Conservation (phyloP, 2,329 filamentous ascomycete genomes). For the Trichoderma sp. region DNA sequence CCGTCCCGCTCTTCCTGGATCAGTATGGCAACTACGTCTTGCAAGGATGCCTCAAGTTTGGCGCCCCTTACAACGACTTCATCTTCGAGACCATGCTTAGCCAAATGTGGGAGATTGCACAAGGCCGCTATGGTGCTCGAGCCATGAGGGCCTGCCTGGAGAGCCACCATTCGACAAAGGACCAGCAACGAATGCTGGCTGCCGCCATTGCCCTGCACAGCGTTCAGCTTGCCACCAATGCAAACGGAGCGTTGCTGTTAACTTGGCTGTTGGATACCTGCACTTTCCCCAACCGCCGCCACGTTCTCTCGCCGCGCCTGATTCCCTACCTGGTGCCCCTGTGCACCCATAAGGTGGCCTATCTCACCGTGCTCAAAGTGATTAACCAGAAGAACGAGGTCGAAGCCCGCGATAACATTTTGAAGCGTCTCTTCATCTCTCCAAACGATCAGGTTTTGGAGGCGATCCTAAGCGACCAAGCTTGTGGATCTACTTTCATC, state of each 20-base stretch:
- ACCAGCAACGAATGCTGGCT: slow-evolving; percentile 93
- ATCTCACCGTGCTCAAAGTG: slow-evolving; percentile 94
- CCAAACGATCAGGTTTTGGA: slow-evolving; percentile 83
- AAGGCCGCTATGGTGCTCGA: slow-evolving; percentile 90
- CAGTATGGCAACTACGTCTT: slow-evolving; percentile 99
- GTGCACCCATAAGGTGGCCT: slow-evolving; percentile 98
- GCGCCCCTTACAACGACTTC: slow-evolving; percentile 85
- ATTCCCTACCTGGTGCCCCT: slow-evolving; percentile 92
- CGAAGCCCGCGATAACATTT: slow-evolving; percentile 85
- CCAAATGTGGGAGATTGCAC: slow-evolving; percentile 88
- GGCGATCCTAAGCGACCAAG: slow-evolving; percentile 86
- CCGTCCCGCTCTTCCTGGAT: slow-evolving; percentile 88
- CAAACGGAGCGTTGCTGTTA: slow-evolving; percentile 88
- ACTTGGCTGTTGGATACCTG: slow-evolving; percentile 99
- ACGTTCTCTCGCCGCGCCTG: slow-evolving; percentile 86
- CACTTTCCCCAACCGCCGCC: slow-evolving; percentile 88
- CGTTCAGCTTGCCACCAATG: slow-evolving; percentile 92
- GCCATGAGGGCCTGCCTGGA: slow-evolving; percentile 97
- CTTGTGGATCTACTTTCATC: slow-evolving; percentile 91
- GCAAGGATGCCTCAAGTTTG: slow-evolving; percentile 93
- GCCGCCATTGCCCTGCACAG: slow-evolving; percentile 95
- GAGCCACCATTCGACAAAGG: slow-evolving; percentile 91
- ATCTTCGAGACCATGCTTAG: slow-evolving; percentile 98
- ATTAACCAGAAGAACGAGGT: slow-evolving; percentile 97
- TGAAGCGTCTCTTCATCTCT: slow-evolving; percentile 91